These are phyloP conservation scores for Penicillium bovifimosum DNA, from an alignment of 495 filamentous ascomycete genomes.

Conservation along the genomic window DNA sequence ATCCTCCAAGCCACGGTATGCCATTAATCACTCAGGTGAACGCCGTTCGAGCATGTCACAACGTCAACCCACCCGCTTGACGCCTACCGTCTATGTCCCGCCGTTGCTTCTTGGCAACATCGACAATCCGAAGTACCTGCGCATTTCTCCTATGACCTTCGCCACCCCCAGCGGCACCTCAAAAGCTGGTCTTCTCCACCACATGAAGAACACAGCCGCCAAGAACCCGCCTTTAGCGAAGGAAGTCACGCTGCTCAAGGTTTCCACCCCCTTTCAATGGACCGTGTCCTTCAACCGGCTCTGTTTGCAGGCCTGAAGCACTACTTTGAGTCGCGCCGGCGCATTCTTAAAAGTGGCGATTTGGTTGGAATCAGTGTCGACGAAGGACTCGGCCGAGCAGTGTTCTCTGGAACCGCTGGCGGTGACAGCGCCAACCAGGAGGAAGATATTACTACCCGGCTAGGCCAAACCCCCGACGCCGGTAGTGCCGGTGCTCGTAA, in stretches of 20 bases:
- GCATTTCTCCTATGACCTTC: slow-evolving; percentile 59
- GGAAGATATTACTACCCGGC: slow-evolving; percentile 55
- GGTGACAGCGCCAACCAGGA: slow-evolving; percentile 54
- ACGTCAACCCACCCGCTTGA: slow-evolving; percentile 31
- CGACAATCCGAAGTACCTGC: slow-evolving; percentile 65
- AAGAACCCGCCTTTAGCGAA: slow-evolving; percentile 78
- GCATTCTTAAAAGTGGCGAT: slow-evolving; percentile 80
- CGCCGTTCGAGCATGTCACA: slow-evolving; percentile 51
- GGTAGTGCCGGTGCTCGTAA: slow-evolving; percentile 29
- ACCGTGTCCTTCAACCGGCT: slow-evolving; percentile 73
- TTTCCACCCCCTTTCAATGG: slow-evolving; percentile 85
- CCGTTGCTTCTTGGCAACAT: slow-evolving; percentile 84
- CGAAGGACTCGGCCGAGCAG: slow-evolving; percentile 66
- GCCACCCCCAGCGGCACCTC: slow-evolving; percentile 26
- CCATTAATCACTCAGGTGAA: slow-evolving; percentile 42
- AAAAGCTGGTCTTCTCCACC: slow-evolving; percentile 34
- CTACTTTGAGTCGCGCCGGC: slow-evolving; percentile 72
- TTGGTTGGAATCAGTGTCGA: slow-evolving; percentile 83
- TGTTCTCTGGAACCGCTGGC: slow-evolving; percentile 55
- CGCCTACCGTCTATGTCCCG: slow-evolving; percentile 69
- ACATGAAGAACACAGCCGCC: slow-evolving; percentile 44
- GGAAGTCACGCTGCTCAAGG: slow-evolving; percentile 84
- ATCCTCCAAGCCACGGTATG: slow-evolving; percentile 46
- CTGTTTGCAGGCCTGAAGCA: slow-evolving; percentile 79
- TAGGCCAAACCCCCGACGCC: slow-evolving; percentile 32